These are phyloP conservation scores for Hypholoma fasciculare DNA, from an alignment of 768 basidiomycete species.

Conservation along the genomic window DNA sequence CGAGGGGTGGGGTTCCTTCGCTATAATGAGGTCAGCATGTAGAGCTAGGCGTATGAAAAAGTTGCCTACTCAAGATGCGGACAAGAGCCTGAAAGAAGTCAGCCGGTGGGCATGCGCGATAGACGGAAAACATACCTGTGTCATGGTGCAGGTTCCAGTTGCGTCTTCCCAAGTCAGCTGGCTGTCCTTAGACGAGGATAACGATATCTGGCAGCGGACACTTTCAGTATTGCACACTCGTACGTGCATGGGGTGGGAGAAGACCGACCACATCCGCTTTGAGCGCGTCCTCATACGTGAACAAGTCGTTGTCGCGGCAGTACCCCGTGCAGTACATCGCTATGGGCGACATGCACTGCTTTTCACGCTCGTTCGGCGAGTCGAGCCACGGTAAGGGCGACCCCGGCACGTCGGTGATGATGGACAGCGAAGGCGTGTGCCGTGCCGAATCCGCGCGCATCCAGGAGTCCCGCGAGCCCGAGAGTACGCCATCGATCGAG, in stretches of 20 bases:
- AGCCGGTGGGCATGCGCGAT: neutral
- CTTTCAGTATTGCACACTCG: neutral
- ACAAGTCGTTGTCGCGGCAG: constrained; percentile 20
- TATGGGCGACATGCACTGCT: constrained; percentile 30
- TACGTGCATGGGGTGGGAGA: too few relatives aligned
- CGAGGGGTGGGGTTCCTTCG: constrained; percentile 27
- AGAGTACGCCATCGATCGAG: constrained; percentile 14
- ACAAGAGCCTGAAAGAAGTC: constrained; percentile 1
- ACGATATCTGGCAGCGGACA: constrained; percentile 27
- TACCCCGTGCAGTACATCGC: constrained; percentile 28
- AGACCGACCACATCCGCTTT: constrained; percentile 30
- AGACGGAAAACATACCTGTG: constrained; percentile 20
- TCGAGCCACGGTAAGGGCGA: constrained; percentile 7
- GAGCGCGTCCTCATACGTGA: constrained; percentile 1
- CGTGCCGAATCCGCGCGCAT: neutral
- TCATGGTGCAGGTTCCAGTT: constrained; percentile 35
- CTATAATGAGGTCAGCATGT: constrained; percentile 9
- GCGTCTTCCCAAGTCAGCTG: constrained; percentile 37
- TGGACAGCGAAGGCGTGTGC: constrained; percentile 3
- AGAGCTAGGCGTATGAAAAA: constrained; percentile 1
- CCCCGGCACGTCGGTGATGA: constrained; percentile 14
- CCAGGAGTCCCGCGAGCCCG: constrained; percentile 5
- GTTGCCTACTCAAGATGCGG: constrained; percentile 11
- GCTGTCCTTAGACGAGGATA: constrained; percentile 37
- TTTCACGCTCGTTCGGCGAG: constrained; percentile 13